Evolutionary conservation across 2,329 filamentous ascomycete genomes (phyloP), one percentile per base, ranked within the genome.

Genomic region (Hirsutella thompsonii): DNA sequence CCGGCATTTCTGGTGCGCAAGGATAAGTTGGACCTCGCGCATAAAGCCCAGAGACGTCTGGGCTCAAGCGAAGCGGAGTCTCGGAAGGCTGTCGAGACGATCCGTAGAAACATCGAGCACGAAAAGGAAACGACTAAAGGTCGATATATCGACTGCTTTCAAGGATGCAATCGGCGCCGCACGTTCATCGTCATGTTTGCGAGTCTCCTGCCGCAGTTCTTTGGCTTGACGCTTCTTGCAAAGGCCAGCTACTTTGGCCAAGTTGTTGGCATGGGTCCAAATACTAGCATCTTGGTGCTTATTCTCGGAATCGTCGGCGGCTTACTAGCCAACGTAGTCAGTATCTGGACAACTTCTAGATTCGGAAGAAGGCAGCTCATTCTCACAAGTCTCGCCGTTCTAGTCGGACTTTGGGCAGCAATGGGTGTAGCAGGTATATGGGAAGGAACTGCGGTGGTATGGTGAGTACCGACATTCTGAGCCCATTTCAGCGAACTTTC

Each of bases 361-460:
- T 50, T 68, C 20, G 65, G 62, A 1, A 57, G 68, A 2, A 55
- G 68, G 14, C 50, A 42, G 4, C 54, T 70, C 5, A 57, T 60
- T n/a, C 20, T 67, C 2, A 37, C 38, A 2, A 63, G 61, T 0
- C 47, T 69, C 4, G 39, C 41, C 0, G 43, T 58, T 8, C 47
- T 59, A 1, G 49, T 55, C 0, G 36, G 61, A 1, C 44, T 70
- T 1, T 72, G 68, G 66, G 48, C 60, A 5, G 55, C 53, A 1
- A 66, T 70, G 54, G 69, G 69, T 1, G 59, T 73, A n/a, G 59
- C 63, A 0, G 68, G 68, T 2, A 67, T 60, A 46, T 68, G 62
- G 45, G 19, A 11, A 11, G 20, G 19, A 3, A 13, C 19, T 18
- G 23, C 10, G 19, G 14, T 11, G 26, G 20, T 23, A 32, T 52